Evolutionary conservation across 768 basidiomycete species (phyloP), one percentile per base, ranked within the genome.

Genomic region (Suillus fuscotomentosus): DNA sequence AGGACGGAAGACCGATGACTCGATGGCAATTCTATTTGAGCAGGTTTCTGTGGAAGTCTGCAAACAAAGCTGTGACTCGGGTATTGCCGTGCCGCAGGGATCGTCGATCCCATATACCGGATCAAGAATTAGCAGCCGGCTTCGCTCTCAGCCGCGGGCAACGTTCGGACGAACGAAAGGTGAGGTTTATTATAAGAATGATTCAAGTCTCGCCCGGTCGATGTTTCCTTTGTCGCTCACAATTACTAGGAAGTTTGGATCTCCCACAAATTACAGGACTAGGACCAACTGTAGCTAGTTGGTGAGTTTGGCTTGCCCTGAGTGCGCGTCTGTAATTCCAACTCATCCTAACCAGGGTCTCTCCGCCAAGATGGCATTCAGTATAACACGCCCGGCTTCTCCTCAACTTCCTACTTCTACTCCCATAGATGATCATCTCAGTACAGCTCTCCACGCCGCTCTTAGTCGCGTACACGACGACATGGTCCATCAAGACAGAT

Each of bases 361-460:
- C 60, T 64, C 20, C 31, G 24, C 66, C 63, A 66, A 67, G 61
- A 79, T 79, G 78, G 61, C 78, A 57, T 77, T 78, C 66, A 68
- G 74, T 34, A 69, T 76, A 39, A 73, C 74, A 51, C 73, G 78
- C 62, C 75, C 77, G 2, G 67, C 75, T n/a, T 76, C 76, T 57
- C 77, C 77, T 3, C 61, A 71, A 68, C 22, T 57, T 5, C 22
- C 39, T 41, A 9, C 38, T 24, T 24, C 57, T 59, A 27, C 24
- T 20, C 57, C 39, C 1, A 76, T 75, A 57, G 78, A 76, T 10
- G 79, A 80, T 65, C 68, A 71, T 63, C 71, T 78, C 15, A 70
- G 76, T 57, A 70, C 77, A 67, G 76, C 78, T 41, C 78, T 80
- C 60, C 78, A 78, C 72, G 76, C 79, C 67, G 76, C 79, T 31